Base-by-base conservation (phyloP, 139 green algal species). In the Diplosphaera chodatii region DNA sequence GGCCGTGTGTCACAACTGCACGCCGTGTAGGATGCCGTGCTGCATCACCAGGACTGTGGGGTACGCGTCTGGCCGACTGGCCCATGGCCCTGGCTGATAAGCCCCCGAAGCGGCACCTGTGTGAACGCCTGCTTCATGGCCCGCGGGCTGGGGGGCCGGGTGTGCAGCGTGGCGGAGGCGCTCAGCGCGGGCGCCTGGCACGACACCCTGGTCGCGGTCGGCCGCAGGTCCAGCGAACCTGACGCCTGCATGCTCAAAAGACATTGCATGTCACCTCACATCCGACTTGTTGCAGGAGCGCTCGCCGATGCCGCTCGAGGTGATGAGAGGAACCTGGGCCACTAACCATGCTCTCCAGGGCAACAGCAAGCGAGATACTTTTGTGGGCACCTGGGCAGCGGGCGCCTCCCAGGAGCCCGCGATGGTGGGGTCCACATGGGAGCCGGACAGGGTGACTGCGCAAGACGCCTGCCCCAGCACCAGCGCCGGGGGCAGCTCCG, bases 371-470 rank as follows among this genome's bases (percentile, higher is more conserved):
- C n/a, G n/a, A n/a, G n/a, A n/a, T n/a, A 6, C 56, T 23, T 27
- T 22, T 48, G 40, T 4, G 3, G 13, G 18, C 48, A 59, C 78
- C 29, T 32, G 64, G 41, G 65, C 80, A 55, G 41, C 76, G n/a
- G 63, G 85, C 62, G 86, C 82, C 55, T 86, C 66, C 79, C 83
- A 90, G 6, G 40, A 66, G 27, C 81, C 80, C 0, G 86, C 59
- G 20, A 96, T 81, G 34, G 74, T 81, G 4, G 91, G 88, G 1
- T 78, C 80, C 55, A 91, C 32, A 79, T 92, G 87, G 30, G 70
- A 79, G 63, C 91, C 91, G 25, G 69, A 55, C 78, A 94, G 85
- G 28, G 41, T 84, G 27, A 78, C 88, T 1, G 72, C 67, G 23
- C 86, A 69, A 33, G 48, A 77, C 4, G 74, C 73, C 1, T 41